Base-by-base conservation (phyloP, 164 flowering plant genomes). In the Piper longum region DNA sequence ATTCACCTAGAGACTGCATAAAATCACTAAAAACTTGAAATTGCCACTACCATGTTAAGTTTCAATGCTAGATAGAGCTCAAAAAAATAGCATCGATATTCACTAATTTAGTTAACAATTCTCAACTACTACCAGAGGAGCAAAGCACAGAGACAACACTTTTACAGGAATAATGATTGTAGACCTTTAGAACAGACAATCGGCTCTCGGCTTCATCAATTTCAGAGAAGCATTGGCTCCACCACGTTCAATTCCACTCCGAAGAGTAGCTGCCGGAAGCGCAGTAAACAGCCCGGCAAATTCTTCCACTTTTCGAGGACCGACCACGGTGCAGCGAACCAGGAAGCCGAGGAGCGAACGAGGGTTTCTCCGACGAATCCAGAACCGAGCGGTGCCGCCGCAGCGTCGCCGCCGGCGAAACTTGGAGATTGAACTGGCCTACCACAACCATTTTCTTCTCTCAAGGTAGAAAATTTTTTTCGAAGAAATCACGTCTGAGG, bases 221-320 rank as follows among this genome's bases (percentile, higher is more conserved):
- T 61, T 88, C 90, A 26, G 83, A 78, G 70, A 93, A 89, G 70
- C 87, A 86, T 64, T 87, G 85, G 54, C 62, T 77, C 98, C 98
- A 93, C 40, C 85, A 75, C 65, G 71, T 81, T 96, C 98, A 89
- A 76, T 88, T 90, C 98, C 97, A 89, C 2, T 80, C 88, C 16
- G 72, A 65, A 54, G 80, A 71, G 41, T 75, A 62, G 43, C n/a
- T 67, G 61, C 67, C 72, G 18, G 1, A 1, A 2, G 36, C 36
- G 36, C 73, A 72, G 66, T 82, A 78, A 54, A 39, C 54, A 45
- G 68, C 18, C 13, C 4, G 43, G 0, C 72, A 61, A 66, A n/a
- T 57, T 57, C 67, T 71, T 43, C 61, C 54, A 48, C 7, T 65
- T 26, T 58, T 67, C 2, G n/a, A 42, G 17, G 59, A 54, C 55